A percentile compares a stretch with the other conserved stretches of the same genome.
phyloP scores from a whole-genome alignment of 1,284 basidiomycete genomes.

The Leccinum pachyderme region DNA sequence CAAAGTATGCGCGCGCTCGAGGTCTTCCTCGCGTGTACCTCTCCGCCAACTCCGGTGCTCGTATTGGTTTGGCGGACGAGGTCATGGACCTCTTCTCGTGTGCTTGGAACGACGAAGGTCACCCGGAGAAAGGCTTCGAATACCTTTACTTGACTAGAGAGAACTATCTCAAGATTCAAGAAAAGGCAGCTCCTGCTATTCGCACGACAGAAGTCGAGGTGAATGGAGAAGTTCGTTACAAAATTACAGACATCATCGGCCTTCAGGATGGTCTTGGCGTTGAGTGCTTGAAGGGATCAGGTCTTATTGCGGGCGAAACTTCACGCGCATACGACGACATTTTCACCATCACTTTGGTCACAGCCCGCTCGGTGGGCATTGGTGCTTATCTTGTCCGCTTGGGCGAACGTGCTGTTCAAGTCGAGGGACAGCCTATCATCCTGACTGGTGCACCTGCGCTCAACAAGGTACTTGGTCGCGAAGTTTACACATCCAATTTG shows the following conservation, averaged over 20 bases:
- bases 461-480: constrained; percentile 98
- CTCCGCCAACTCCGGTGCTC: constrained; percentile 97
- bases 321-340: constrained; percentile 98
- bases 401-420: constrained; percentile 97
- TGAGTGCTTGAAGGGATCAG: constrained; percentile 93
- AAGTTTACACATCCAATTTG: constrained; percentile 98
- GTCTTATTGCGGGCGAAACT: constrained; percentile 98
- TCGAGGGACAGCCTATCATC: constrained; percentile 99
- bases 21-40: constrained; percentile 96
- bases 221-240: constrained; percentile 84
- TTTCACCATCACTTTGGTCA: constrained; percentile 99
- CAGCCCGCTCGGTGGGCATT: constrained; percentile 98
- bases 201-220: constrained; percentile 84
- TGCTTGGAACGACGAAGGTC: constrained; percentile 81
- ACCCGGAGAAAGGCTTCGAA: constrained; percentile 93
- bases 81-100: constrained; percentile 86
- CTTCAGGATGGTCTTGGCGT: constrained; percentile 97
- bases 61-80: constrained; percentile 96
- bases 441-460: constrained; percentile 95
- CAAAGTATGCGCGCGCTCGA: constrained; percentile 86
- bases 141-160: constrained; percentile 95
- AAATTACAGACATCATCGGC: constrained; percentile 97
- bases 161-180: constrained; percentile 79
- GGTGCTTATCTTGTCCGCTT: constrained; percentile 98
- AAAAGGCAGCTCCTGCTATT: constrained; percentile 77